phyloP scores from a whole-genome alignment of 345 rosid genomes.

The Hibiscus syriacus region DNA sequence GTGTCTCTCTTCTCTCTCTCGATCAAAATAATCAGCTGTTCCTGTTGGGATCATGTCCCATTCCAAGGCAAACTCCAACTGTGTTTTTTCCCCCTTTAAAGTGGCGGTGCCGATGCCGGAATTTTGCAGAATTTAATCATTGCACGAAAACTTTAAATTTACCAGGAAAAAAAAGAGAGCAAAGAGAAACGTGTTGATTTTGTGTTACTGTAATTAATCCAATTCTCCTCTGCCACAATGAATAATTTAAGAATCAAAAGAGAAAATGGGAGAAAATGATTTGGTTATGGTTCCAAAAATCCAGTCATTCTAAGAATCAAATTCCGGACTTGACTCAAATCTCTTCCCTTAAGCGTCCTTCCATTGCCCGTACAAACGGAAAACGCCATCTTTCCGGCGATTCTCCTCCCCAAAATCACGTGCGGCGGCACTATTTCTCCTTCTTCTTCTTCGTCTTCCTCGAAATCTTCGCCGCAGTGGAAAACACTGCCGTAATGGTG shows the following conservation, averaged over 20 bases:
- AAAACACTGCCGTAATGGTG: constrained; percentile 6
- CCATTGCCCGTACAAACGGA: constrained; percentile 76
- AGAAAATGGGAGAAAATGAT: too few species aligned
- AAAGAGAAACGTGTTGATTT: too few species aligned
- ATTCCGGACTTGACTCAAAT: constrained; percentile 69
- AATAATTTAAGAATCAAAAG: neutral
- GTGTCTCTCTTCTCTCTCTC: too few species aligned
- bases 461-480: neutral
- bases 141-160: too few species aligned
- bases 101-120: neutral
- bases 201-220: too few species aligned
- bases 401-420: constrained; percentile 35
- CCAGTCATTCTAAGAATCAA: constrained; percentile 82
- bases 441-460: constrained; percentile 26
- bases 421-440: constrained; percentile 34
- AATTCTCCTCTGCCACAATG: too few species aligned
- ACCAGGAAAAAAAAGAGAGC: too few species aligned
- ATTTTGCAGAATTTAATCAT: too few species aligned
- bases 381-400: constrained; percentile 60
- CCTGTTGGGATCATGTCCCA: neutral
- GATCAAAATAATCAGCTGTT: neutral
- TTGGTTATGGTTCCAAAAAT: constrained; percentile 70
- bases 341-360: constrained; percentile 74
- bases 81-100: neutral
- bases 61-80: neutral